Evolutionary conservation across 768 basidiomycete species (phyloP), one percentile per base, ranked within the genome.

Genomic region (Leccinum ochraceum): DNA sequence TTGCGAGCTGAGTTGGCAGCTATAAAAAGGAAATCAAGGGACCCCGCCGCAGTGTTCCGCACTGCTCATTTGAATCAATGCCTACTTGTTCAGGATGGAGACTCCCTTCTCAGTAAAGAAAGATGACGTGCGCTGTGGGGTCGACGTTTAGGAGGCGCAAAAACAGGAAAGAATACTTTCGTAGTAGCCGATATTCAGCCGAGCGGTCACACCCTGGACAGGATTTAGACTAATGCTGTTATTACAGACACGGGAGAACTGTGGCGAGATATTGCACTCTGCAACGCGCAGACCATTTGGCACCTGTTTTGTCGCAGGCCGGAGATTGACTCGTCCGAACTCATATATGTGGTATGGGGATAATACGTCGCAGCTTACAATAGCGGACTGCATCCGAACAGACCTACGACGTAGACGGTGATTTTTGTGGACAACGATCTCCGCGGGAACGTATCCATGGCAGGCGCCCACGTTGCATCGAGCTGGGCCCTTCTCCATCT

Each of bases 401-500:
- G 39, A 22, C 54, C 37, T 44, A n/a, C 42, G 60, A n/a, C 20
- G 44, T 20, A 46, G 44, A 20, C 57, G 53, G 56, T 52, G 49
- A 62, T 54, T 54, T 56, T 62, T 57, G 55, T 36, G 17, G 59
- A 22, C 50, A 66, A 56, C 60, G 69, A 68, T 68, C 66, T 72
- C 70, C 70, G 70, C 70, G 70, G 70, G 68, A 70, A 66, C 36
- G 70, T 72, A 66, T 71, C 71, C 70, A 72, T 71, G 70, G 53
- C 49, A 67, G 67, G 61, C 50, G 48, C 60, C 61, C 69, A 72
- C 71, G 70, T 66, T 66, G 64, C 59, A 37, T 70, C 56, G 62
- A 63, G 53, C 60, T 39, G 36, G 24, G 6, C 5, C n/a, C 65
- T 61, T 60, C 60, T 53, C 22, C 60, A 64, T 52, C 60, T 66